Evolutionary conservation across 75 land plant genomes (phyloP), one percentile per base, ranked within the genome.

Genomic region (Cupressus sempervirens): DNA sequence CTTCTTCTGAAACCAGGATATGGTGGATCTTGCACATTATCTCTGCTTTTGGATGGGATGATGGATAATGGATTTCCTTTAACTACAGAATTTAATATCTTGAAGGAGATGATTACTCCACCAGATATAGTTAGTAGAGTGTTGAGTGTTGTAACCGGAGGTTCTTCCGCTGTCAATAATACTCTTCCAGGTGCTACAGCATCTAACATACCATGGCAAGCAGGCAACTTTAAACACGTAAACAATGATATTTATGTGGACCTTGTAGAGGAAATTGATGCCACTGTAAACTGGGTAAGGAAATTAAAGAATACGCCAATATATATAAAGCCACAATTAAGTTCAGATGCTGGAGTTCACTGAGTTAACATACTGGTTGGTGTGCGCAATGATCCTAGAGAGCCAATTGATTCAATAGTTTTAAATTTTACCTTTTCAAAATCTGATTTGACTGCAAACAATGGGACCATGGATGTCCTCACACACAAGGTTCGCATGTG

Each of bases 21-120:
- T n/a, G n/a, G n/a, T n/a, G n/a, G n/a, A n/a, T n/a, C n/a, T n/a
- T n/a, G n/a, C n/a, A n/a, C n/a, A n/a, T n/a, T n/a, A n/a, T n/a
- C n/a, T n/a, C n/a, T n/a, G 99, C 93, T 98, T 87, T 90, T 98
- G 85, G 99, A 98, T 90, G 99, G 96, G 91, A 98, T 98, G 99
- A 98, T 96, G 91, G 99, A 98, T 89, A 95, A 90, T 90, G 99
- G 99, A 74, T 95, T 95, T 85, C 99, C 98, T 74, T 91, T 96
- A 41, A 98, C 98, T 70, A 98, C 99, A 73, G 99, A 98, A 89
- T 92, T 92, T 43, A 98, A 91, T 86, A 89, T 96, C 80, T 89
- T 98, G 84, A 93, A 94, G 86, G 98, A 96, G 75, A 96, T 98
- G 94, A 96, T 98, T 79, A 90, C 95, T 32, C 98, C 98, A 76